A percentile compares a stretch with the other conserved stretches of the same genome.
These are phyloP conservation scores for Xylariaceae sp. DNA, from an alignment of 2,329 filamentous ascomycete genomes.

Conservation along the genomic window DNA sequence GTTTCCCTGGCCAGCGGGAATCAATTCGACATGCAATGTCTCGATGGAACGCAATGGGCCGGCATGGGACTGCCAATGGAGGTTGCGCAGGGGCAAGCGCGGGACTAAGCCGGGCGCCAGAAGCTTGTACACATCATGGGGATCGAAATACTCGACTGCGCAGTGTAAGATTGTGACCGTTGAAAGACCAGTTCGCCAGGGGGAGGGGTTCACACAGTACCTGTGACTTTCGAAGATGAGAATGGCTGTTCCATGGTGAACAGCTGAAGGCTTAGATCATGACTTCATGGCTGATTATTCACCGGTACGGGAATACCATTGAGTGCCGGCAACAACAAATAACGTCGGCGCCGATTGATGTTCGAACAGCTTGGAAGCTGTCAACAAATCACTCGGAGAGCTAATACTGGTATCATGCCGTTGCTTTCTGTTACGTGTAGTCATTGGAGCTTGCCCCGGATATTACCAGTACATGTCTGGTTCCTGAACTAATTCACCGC, in stretches of 20 bases:
- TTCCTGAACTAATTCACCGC: too few species aligned
- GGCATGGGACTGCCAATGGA: slow-evolving; percentile 95
- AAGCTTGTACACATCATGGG: slow-evolving; percentile 78
- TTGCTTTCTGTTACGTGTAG: too few species aligned
- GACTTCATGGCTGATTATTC: slow-evolving; percentile 29
- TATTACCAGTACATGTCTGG: too few species aligned
- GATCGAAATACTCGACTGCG: slow-evolving; percentile 92
- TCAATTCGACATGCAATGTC: slow-evolving; percentile 82
- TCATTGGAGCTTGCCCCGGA: too few species aligned
- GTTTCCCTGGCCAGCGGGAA: slow-evolving; percentile 50
- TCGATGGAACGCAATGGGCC: slow-evolving; percentile 90
- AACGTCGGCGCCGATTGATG: too few species aligned
- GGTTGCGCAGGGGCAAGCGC: slow-evolving; percentile 78
- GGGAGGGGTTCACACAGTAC: slow-evolving; percentile 37
- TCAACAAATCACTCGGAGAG: too few species aligned
- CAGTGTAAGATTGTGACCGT: slow-evolving; percentile 14
- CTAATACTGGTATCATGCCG: too few species aligned
- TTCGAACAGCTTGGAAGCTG: too few species aligned
- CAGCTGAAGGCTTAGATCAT: slow-evolving; percentile 26
- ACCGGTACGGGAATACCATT: too few species aligned
- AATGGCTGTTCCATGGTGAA: slow-evolving; percentile 59
- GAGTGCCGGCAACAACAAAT: too few species aligned
- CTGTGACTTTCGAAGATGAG: slow-evolving; percentile 72
- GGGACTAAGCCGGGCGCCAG: slow-evolving; percentile 71
- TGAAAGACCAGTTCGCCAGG: slow-evolving; percentile 8